Percentiles rank a stretch among this genome's conserved stretches.
phyloP scores from a whole-genome alignment of 768 basidiomycete genomes.

The Lactarius sanguifluus region DNA sequence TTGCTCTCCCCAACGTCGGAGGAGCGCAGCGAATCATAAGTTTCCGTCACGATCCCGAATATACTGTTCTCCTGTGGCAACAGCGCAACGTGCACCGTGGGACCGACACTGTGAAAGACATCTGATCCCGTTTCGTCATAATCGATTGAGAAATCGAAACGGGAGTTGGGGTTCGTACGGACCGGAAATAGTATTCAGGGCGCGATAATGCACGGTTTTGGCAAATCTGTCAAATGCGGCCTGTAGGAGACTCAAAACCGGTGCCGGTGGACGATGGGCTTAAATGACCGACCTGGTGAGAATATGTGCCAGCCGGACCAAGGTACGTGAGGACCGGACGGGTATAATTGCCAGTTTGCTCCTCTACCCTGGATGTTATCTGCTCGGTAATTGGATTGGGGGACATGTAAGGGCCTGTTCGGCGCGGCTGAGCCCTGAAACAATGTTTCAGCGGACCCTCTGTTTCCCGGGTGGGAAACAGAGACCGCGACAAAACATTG shows the following conservation, averaged over 20 bases:
- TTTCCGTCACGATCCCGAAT: conserved; percentile 71
- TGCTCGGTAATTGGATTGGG: neutral
- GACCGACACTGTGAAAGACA: conserved; percentile 54
- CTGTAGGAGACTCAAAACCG: conserved; percentile 35
- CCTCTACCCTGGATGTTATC: neutral
- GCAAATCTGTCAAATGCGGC: conserved; percentile 50
- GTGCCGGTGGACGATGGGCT: conserved; percentile 31
- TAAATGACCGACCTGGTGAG: conserved; percentile 52
- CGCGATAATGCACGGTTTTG: conserved; percentile 42
- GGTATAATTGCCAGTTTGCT: neutral
- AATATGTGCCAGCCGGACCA: conserved; percentile 70
- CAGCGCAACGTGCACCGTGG: conserved; percentile 52
- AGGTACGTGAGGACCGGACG: conserved; percentile 49
- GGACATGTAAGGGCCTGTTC: neutral
- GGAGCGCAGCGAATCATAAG: conserved; percentile 63
- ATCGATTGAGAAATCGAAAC: neutral
- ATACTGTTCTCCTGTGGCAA: conserved; percentile 81
- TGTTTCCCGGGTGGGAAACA: too few species aligned
- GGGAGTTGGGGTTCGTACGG: conserved; percentile 15
- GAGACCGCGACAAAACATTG: too few species aligned
- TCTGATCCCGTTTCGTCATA: conserved; percentile 43
- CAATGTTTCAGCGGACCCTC: too few species aligned
- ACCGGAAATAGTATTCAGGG: conserved; percentile 28
- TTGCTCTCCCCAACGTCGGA: conserved; percentile 40
- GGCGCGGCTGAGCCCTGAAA: too few species aligned